Base-by-base conservation (phyloP, 2,329 filamentous ascomycete species). In the Claviceps sp. region DNA sequence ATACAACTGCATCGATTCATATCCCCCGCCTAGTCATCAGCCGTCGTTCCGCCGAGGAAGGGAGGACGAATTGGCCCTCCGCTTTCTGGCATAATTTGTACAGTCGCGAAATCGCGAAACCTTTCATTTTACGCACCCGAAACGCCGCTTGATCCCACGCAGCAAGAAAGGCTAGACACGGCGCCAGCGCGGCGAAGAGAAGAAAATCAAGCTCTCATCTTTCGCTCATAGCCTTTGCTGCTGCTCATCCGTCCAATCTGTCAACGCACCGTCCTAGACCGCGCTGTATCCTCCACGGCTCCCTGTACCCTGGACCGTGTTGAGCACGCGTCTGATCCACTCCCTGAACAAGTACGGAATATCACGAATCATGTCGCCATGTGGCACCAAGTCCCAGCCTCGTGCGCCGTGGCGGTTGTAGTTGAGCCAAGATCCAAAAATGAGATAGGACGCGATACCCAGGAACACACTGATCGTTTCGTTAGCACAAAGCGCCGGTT, bases 391-490 rank as follows among this genome's bases (percentile, higher is more conserved):
- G 62, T 97, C 93, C 90, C 90, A 97, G 53, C 93, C 93, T 45
- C 91, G 79, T 50, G 91, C 90, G 47, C 91, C 91, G 68, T 95
- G 95, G 56, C 90, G 87, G 72, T 89, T 96, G 77, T 97, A 97
- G 74, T 97, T 97, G 66, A 97, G 82, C 93, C 93, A 98, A 20
- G 90, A 95, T 57, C 91, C 90, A 64, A 97, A 97, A 66, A 97
- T 95, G 58, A 98, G 83, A 71, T 97, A 98, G 24, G 90, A 73
- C 2, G 93, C 89, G 42, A 82, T 85, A 46, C 80, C 80, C 56
- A 97, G 77, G 78, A 98, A 98, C 54, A 85, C 71, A 59, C 90
- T 95, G 58, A 20, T 3, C 1, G 30, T 11, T 26, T 7, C 4
- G 47, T 54, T 26, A 54, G 53, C 50, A 52, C 30, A 34, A 9